Conservation (phyloP, 1,284 basidiomycete species). For the Ustilago vetiveriae region DNA sequence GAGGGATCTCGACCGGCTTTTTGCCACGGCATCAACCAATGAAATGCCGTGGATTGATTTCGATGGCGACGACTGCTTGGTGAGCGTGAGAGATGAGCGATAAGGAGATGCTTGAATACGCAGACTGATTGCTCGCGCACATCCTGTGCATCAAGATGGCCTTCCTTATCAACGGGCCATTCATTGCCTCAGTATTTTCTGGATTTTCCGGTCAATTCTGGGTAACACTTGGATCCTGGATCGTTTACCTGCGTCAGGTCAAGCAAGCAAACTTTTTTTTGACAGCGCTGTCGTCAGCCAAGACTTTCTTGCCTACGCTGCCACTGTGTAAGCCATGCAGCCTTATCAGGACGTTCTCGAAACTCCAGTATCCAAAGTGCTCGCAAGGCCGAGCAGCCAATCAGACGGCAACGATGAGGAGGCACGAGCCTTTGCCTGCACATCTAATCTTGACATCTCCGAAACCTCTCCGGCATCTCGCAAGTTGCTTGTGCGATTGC, state of each 20-base stretch:
- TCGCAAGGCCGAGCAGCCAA: conserved; percentile 25
- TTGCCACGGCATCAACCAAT: background rate
- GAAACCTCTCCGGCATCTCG: background rate
- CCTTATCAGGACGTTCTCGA: background rate
- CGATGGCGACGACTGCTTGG: background rate
- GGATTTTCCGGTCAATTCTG: conserved; percentile 1
- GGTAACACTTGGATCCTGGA: background rate
- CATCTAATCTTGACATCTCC: conserved; percentile 11
- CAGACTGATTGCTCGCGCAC: background rate
- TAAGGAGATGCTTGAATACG: background rate
- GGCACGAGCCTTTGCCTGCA: background rate
- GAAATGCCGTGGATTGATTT: background rate
- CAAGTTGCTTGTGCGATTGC: too few relatives aligned
- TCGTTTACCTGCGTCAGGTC: conserved; percentile 7
- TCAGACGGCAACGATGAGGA: conserved; percentile 5
- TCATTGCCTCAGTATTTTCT: background rate
- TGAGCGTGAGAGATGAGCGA: background rate
- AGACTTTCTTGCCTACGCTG: too few relatives aligned
- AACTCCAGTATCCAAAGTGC: conserved; percentile 17
- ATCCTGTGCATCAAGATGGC: background rate
- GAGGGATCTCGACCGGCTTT: background rate
- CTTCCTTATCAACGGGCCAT: background rate
- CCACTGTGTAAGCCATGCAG: too few relatives aligned
- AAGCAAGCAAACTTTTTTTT: background rate
- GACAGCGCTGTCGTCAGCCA: background rate